These are phyloP conservation scores for Fraxinus baroniana DNA, from an alignment of 305 asterid species.

Conservation along the genomic window DNA sequence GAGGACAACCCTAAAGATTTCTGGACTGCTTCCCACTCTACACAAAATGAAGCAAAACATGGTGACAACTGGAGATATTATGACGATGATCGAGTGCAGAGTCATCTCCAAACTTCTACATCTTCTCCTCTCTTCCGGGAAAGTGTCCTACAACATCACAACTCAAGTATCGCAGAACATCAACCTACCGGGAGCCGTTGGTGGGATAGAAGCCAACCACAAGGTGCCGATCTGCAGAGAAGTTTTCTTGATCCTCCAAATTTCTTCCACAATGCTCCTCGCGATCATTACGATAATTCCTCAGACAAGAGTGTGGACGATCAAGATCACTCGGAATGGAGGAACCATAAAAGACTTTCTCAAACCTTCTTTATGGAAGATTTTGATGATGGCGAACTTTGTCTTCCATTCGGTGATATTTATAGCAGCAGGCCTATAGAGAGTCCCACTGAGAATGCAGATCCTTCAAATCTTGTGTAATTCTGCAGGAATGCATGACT, in stretches of 20 bases:
- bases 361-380: conserved; percentile 68
- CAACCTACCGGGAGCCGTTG: conserved; percentile 47
- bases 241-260: conserved; percentile 88
- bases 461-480: conserved; percentile 53
- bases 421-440: conserved; percentile 37
- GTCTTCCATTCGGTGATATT: conserved; percentile 76
- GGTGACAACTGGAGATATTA: conserved; percentile 51
- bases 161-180: conserved; percentile 23
- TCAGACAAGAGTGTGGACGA: conserved; percentile 59
- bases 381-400: conserved; percentile 51
- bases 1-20: conserved; percentile 37
- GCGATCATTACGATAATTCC: conserved; percentile 34
- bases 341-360: conserved; percentile 44
- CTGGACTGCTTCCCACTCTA: conserved; percentile 41
- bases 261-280: conserved; percentile 31
- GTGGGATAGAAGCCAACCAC: conserved; percentile 60
- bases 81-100: conserved; percentile 42
- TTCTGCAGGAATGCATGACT: conserved; percentile 18
- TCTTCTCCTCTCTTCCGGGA: conserved; percentile 69
- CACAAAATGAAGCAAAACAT: conserved; percentile 25
- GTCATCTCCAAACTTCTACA: conserved; percentile 64
- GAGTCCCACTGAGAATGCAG: conserved; percentile 25
- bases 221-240: conserved; percentile 38
- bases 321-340: conserved; percentile 37
- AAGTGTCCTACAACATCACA: conserved; percentile 57